Evolutionary conservation across 2,329 filamentous ascomycete genomes (phyloP), one percentile per base, ranked within the genome.

Genomic region (Hirsutella rhossiliensis): DNA sequence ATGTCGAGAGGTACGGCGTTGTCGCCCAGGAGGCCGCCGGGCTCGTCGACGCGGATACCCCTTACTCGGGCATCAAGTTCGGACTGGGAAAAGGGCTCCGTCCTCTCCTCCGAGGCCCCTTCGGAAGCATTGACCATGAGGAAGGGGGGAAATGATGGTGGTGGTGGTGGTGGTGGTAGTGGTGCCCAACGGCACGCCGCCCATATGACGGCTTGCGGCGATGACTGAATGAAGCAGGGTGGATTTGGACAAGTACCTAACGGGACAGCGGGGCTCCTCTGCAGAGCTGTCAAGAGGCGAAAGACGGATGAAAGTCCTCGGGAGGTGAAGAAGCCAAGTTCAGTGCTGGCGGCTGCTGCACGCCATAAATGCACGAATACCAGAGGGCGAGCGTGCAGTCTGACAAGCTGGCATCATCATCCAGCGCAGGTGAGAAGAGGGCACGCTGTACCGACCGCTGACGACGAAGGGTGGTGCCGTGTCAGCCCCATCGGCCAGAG

Each of bases 61-160:
- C 62, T 64, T 46, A 75, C 60, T 17, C 73, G 71, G 23, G 67
- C 61, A 42, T 75, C 68, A 49, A 77, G 67, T 57, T 78, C 73
- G 41, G 72, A 69, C 49, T 75, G 66, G 11, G 75, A 74, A 52
- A 77, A 75, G 11, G 74, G 72, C 60, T 78, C 73, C 40, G 75
- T 79, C 59, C 67, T 72, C 62, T 78, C 73, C 54, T 68, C 65
- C 47, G 65, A 66, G 48, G 56, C 54, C 50, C 56, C 62, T 48
- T 63, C 59, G 38, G 62, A 65, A 51, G 57, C 51, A 60, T 67
- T 70, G 53, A 62, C 64, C 73, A 76, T 76, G 54, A 31, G 39
- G 39, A 45, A 43, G 42, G 28, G 40, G 38, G n/a, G 31, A 12
- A 43, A 44, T 38, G 41, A 32, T 20, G 30, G 44, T 43, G 23